phyloP scores from a whole-genome alignment of 1,284 basidiomycete genomes.

The Sparassis latifolia region DNA sequence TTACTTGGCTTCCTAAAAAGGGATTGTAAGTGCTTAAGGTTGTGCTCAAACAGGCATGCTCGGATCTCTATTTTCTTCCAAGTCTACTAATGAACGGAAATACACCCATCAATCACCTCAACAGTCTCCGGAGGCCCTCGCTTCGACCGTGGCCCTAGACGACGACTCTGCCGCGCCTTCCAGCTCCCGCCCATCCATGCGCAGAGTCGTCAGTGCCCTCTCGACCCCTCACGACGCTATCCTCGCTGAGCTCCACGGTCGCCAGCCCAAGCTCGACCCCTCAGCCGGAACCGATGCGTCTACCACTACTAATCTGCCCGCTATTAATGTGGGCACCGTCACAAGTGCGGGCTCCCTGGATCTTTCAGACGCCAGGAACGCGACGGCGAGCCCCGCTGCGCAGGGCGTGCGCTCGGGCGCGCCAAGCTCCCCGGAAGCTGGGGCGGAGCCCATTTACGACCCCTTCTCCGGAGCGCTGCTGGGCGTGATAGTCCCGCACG shows the following conservation, averaged over 20 bases:
- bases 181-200: constrained; percentile 6
- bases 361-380: constrained; percentile 7
- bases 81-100: neutral
- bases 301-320: constrained; percentile 3
- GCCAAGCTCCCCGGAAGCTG: constrained; percentile 9
- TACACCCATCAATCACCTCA: constrained; percentile 1
- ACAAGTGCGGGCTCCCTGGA: constrained; percentile 17
- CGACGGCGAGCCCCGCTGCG: constrained; percentile 18
- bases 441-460: constrained; percentile 36
- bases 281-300: constrained; percentile 7
- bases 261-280: constrained; percentile 10
- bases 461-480: constrained; percentile 43
- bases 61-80: neutral
- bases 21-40: too few relatives aligned
- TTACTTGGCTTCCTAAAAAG: too few relatives aligned
- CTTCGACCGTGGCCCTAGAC: constrained; percentile 2
- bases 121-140: constrained; percentile 1
- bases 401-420: constrained; percentile 13
- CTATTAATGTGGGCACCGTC: constrained; percentile 11
- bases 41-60: neutral
- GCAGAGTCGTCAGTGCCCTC: constrained; percentile 24
- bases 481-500: constrained; percentile 28
- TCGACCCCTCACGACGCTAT: constrained; percentile 60
- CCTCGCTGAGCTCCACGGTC: constrained; percentile 42
- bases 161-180: neutral